These are phyloP conservation scores for Dendrobium chrysotoxum DNA, from an alignment of 106 monocot species.

Conservation along the genomic window DNA sequence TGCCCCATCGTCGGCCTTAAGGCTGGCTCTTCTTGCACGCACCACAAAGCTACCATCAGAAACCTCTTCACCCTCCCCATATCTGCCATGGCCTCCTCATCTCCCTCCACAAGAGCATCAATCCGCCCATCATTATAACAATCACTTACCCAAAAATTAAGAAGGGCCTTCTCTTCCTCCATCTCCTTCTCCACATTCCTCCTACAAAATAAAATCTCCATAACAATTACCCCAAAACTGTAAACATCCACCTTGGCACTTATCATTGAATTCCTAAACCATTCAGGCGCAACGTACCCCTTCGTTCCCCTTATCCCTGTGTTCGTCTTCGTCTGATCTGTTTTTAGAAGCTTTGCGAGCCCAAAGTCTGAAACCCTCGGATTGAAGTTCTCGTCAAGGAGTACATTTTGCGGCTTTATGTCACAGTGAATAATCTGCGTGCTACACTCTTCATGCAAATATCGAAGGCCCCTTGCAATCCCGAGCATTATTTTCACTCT, in stretches of 20 bases:
- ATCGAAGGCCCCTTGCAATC: conserved; percentile 45
- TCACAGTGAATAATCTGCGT: conserved; percentile 37
- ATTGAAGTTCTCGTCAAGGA: conserved; percentile 36
- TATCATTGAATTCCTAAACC: conserved; percentile 27
- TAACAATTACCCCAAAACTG: conserved; percentile 68
- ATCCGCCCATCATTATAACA: conserved; percentile 30
- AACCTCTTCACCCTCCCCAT: conserved; percentile 26
- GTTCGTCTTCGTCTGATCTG: conserved; percentile 34
- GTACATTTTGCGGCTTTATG: conserved; percentile 62
- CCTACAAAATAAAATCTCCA: conserved; percentile 57
- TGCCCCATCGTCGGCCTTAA: conserved; percentile 48
- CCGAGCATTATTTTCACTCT: conserved; percentile 33
- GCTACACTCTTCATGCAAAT: conserved; percentile 49
- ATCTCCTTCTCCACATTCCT: conserved; percentile 18
- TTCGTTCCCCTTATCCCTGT: conserved; percentile 45
- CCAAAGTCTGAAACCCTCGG: conserved; percentile 53
- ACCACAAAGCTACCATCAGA: conserved; percentile 51
- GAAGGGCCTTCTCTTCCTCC: conserved; percentile 26
- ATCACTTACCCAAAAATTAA: conserved; percentile 35
- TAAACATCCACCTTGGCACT: conserved; percentile 59
- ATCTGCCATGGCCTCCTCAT: conserved; percentile 19
- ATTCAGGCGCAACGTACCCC: conserved; percentile 73
- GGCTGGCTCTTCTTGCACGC: conserved; percentile 50
- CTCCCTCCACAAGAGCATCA: conserved; percentile 38
- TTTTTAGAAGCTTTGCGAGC: conserved; percentile 40